Base-by-base conservation (phyloP, 305 asterid genomes). In the Caryopteris hybrid region DNA sequence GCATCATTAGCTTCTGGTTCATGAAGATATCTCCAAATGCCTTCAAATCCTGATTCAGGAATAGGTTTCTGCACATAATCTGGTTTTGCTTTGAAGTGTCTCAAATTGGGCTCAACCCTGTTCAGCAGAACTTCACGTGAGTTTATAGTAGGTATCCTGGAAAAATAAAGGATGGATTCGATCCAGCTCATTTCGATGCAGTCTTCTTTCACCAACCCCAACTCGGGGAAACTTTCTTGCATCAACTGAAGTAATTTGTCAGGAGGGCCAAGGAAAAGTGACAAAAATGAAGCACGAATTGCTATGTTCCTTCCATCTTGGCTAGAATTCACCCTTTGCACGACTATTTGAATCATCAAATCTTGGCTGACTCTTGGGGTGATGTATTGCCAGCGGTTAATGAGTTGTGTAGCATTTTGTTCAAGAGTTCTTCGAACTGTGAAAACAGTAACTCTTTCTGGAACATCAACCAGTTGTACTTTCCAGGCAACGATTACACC, bases 1-100 rank as follows among this genome's bases (percentile, higher is more conserved):
- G 75, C 5, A 31, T 72, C 43, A 69, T 83, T 1, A 78, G 64
- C 52, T 75, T 83, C 23, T 45, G 47, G 47, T 36, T 57, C 18
- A 5, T 17, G 34, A 18, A 14, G 34, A 2, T 17, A 17, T 11
- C 10, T 18, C 23, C 12, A 16, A 1, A 57, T 34, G 17, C 85
- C 60, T 75, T 83, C 46, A 14, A 73, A 43, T 48, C 63, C 34
- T 27, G 6, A 2, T 7, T 9, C 1, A 0, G 57, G 47, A 9
- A 39, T 34, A 23, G 46, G 31, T 2, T 17, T 11, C 47, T 57
- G 11, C 29, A 57, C 47, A 16, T 57, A 57, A 18, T 57, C 64
- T 10, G 31, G 6, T 10, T 17, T 20, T 2, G 47, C 10, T 57
- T 57, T 57, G 27, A 36, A 0, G 64, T 57, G 16, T 18, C 45